Percentiles rank a stretch among this genome's conserved stretches.
These are phyloP conservation scores for Trametopsis cervina DNA, from an alignment of 768 basidiomycete genomes.

Conservation along the genomic window DNA sequence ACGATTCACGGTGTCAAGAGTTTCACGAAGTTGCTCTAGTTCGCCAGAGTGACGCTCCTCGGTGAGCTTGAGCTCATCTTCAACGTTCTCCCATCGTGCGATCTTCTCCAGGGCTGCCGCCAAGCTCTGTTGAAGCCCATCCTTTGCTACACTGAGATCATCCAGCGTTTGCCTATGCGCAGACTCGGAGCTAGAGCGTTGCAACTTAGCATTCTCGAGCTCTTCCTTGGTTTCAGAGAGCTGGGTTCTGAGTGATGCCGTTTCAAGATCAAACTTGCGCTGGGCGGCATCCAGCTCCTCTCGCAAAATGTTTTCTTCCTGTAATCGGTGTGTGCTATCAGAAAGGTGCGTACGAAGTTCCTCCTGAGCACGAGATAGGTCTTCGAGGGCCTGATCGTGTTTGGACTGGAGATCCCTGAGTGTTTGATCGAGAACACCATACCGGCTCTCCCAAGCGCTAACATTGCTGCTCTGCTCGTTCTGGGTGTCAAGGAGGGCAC, in stretches of 20 bases:
- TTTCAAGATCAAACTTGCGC: constrained; percentile 3
- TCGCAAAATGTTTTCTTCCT: constrained; percentile 3
- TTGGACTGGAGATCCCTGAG: constrained; percentile 5
- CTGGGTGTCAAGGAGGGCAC: constrained; percentile 7
- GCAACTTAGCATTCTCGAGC: constrained; percentile 13
- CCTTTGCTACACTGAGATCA: constrained; percentile 13
- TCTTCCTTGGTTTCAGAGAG: constrained; percentile 13
- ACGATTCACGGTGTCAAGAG: neutral
- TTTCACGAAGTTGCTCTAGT: constrained; percentile 6
- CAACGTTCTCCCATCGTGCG: constrained; percentile 12
- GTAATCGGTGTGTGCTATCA: constrained; percentile 1
- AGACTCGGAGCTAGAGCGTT: constrained; percentile 9
- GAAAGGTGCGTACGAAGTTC: constrained; percentile 5
- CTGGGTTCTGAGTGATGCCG: constrained; percentile 10
- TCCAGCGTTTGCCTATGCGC: constrained; percentile 13
- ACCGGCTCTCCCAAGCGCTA: constrained; percentile 6
- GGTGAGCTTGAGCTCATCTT: constrained; percentile 13
- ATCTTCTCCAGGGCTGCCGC: constrained; percentile 16
- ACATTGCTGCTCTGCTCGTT: constrained; percentile 8
- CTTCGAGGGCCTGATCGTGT: constrained; percentile 4
- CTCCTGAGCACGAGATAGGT: constrained; percentile 9
- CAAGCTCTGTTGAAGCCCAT: constrained; percentile 16
- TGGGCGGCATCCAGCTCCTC: constrained; percentile 10
- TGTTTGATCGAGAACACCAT: constrained; percentile 1
- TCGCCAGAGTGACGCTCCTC: constrained; percentile 5